These are phyloP conservation scores for Backusella circina DNA, from an alignment of 192 early-diverging fungal genomes.

Conservation along the genomic window DNA sequence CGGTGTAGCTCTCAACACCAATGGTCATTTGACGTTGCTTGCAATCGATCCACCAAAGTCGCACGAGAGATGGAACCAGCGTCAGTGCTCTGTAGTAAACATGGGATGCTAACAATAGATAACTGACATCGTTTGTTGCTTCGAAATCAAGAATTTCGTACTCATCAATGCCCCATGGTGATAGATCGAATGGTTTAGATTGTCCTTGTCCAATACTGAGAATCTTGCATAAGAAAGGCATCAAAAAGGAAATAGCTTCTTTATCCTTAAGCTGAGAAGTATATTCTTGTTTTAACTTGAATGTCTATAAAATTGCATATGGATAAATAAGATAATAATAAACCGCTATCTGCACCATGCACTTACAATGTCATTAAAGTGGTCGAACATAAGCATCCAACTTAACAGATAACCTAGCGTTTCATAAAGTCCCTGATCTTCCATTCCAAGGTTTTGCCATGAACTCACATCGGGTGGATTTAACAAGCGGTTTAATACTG, in stretches of 20 bases:
- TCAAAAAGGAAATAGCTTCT: conserved; percentile 45
- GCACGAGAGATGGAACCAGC: conserved; percentile 64
- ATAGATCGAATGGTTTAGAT: conserved; percentile 57
- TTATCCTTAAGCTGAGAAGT: conserved; percentile 53
- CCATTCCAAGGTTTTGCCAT: conserved; percentile 17
- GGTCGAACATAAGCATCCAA: conserved; percentile 73
- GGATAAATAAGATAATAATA: not conserved
- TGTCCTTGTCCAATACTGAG: conserved; percentile 55
- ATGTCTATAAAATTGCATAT: conserved; percentile 51
- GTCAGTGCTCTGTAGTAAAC: conserved; percentile 63
- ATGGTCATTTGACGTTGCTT: conserved; percentile 72
- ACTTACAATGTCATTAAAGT: conserved; percentile 75
- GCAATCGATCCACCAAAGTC: conserved; percentile 77
- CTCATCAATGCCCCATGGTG: conserved; percentile 62
- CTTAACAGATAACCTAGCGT: conserved; percentile 65
- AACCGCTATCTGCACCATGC: no score
- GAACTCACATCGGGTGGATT: conserved; percentile 8
- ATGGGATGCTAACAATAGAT: conserved; percentile 69
- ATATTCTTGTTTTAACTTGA: conserved; percentile 53
- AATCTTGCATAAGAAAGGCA: conserved; percentile 61
- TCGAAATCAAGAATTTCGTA: conserved; percentile 61
- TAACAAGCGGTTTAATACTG: not conserved
- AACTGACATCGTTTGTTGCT: conserved; percentile 43
- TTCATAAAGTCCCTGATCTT: conserved; percentile 33
- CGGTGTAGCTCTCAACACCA: conserved; percentile 74